Conservation (phyloP, 1,284 basidiomycete genomes). For the Cystobasidium sp. region DNA sequence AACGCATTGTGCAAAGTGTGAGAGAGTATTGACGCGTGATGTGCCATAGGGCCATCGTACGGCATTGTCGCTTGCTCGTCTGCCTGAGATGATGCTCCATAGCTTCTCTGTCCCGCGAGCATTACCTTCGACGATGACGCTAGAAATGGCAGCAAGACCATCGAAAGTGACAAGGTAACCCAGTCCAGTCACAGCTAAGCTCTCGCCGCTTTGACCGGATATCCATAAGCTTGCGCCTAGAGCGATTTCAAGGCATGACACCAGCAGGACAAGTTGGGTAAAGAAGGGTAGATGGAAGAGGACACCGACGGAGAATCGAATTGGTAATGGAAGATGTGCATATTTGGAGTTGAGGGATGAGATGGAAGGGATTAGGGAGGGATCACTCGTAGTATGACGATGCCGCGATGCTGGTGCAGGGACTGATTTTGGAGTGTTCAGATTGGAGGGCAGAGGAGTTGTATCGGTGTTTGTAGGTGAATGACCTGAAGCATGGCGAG, state of each 20-base stretch:
- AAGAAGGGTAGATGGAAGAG: constrained; percentile 55
- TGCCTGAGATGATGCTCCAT: constrained; percentile 42
- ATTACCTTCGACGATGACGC: constrained; percentile 63
- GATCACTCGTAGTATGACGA: constrained; percentile 36
- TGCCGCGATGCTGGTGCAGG: constrained; percentile 45
- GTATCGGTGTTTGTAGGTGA: constrained; percentile 27
- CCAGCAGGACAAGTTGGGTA: constrained; percentile 58
- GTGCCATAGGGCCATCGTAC: constrained; percentile 69
- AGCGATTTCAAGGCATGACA: constrained; percentile 60
- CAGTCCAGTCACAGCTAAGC: constrained; percentile 81
- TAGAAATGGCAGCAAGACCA: constrained; percentile 65
- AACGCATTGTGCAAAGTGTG: constrained; percentile 83
- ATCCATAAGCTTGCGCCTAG: constrained; percentile 75
- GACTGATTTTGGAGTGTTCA: constrained; percentile 41
- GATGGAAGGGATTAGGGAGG: constrained; percentile 44
- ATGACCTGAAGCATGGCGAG: not conserved
- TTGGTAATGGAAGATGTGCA: constrained; percentile 51
- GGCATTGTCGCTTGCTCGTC: constrained; percentile 49
- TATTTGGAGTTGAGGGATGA: constrained; percentile 44
- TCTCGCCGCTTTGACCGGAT: constrained; percentile 85
- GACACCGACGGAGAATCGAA: constrained; percentile 48
- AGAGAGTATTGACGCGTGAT: constrained; percentile 72
- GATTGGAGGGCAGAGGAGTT: constrained; percentile 9
- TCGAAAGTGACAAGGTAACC: constrained; percentile 98
- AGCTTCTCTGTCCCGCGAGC: constrained; percentile 52